Percentiles rank a stretch among this genome's conserved stretches.
phyloP scores from a whole-genome alignment of 768 basidiomycete genomes.

The Hypholoma sublateritium region DNA sequence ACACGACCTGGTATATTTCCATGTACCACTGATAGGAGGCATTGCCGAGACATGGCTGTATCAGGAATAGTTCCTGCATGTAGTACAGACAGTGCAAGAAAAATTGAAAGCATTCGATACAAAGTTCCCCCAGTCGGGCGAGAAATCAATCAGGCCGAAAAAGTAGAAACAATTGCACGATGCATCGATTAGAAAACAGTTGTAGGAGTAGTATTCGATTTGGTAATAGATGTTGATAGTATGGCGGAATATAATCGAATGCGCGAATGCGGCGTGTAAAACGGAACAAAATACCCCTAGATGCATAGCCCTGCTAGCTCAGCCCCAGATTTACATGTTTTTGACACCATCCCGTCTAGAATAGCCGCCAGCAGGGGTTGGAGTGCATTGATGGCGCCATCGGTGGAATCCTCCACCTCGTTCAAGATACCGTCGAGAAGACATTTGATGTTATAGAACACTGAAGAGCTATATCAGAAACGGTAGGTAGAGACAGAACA shows the following conservation, averaged over 20 bases:
- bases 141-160: neutral
- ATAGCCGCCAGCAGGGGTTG: conserved; percentile 32
- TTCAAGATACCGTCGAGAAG: conserved; percentile 52
- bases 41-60: conserved; percentile 67
- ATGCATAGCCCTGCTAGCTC: conserved; percentile 31
- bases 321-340: conserved; percentile 25
- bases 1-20: conserved; percentile 53
- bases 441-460: conserved; percentile 62
- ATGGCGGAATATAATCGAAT: conserved; percentile 33
- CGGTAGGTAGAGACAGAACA: neutral
- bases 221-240: conserved; percentile 22
- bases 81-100: too few species aligned
- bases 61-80: conserved; percentile 4
- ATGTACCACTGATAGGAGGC: conserved; percentile 61
- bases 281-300: conserved; percentile 20
- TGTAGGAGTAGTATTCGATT: conserved; percentile 17
- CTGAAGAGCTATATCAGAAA: conserved; percentile 28
- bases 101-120: too few species aligned
- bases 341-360: conserved; percentile 25
- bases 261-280: conserved; percentile 23
- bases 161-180: conserved; percentile 10
- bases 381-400: conserved; percentile 44
- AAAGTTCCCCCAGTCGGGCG: too few species aligned
- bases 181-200: conserved; percentile 25
- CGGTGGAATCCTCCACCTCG: conserved; percentile 45